Base-by-base conservation (phyloP, 2,329 filamentous ascomycete species). In the Alternaria ethzedia region DNA sequence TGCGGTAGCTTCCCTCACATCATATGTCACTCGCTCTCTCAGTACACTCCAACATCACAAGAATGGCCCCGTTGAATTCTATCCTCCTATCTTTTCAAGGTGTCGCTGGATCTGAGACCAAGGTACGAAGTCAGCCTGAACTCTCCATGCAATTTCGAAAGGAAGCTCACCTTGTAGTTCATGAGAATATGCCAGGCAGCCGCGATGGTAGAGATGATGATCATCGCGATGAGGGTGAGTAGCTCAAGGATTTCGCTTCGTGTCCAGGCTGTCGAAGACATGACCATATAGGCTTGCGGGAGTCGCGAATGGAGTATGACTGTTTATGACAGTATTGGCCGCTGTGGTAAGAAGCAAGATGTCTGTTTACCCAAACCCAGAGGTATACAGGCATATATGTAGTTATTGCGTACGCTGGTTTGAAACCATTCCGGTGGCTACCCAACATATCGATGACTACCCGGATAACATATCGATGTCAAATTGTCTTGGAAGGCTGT, bases 361-460 rank as follows among this genome's bases (percentile, higher is more conserved):
- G n/a, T 41, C 36, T 17, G n/a, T 41, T 3, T 17, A 17, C n/a
- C 36, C 15, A 17, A 41, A 6, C 0, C 3, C 15, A 6, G 9
- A 41, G 36, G 0, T 1, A 0, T 41, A 6, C 36, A 0, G 9
- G 15, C 8, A 41, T 41, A 41, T 11, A 41, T 41, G n/a, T 41
- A 41, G 36, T 17, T 10, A 1, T 41, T n/a, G 0, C 8, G 32
- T 2, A 41, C 2, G 0, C 1, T 41, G 32, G 4, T n/a, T 0
- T 5, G 15, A 41, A 2, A 0, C 0, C 15, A 10, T n/a, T 41
- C 2, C 7, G 4, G 32, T 41, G 32, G 2, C 9, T 3, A 41
- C 1, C 36, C 0, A 41, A 0, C 36, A 41, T 17, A 10, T 41
- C 36, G 4, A 10, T 41, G 36, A 41, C 36, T 41, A 6, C 4